These are phyloP conservation scores for Pleurotus pulmonarius DNA, from an alignment of 768 basidiomycete genomes.

Conservation along the genomic window DNA sequence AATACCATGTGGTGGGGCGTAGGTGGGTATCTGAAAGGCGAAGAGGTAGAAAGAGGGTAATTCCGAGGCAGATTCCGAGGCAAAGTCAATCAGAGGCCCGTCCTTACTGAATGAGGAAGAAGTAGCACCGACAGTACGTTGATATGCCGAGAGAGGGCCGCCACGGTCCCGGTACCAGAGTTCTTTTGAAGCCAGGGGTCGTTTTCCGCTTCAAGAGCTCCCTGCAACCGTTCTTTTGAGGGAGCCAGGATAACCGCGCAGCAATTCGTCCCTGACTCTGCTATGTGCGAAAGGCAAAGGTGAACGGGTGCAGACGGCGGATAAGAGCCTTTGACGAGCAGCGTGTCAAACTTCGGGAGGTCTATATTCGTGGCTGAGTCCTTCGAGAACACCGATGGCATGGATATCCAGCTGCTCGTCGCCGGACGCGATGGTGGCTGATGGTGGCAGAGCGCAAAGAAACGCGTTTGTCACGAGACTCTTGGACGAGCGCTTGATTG, in stretches of 20 bases:
- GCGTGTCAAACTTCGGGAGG: constrained; percentile 51
- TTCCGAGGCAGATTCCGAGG: not conserved
- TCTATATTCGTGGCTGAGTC: constrained; percentile 29
- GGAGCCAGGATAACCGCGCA: constrained; percentile 49
- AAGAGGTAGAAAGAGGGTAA: not conserved
- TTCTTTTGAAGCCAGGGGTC: constrained; percentile 52
- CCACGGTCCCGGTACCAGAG: constrained; percentile 33
- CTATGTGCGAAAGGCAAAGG: constrained; percentile 50
- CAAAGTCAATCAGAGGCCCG: not conserved
- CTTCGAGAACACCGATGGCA: constrained; percentile 30
- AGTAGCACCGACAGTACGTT: constrained; percentile 50
- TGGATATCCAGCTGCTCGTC: not conserved
- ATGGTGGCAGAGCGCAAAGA: too few species aligned
- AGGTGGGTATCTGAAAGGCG: constrained; percentile 53
- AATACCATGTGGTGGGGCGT: constrained; percentile 52
- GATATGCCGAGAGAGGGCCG: constrained; percentile 36
- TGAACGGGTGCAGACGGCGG: constrained; percentile 70
- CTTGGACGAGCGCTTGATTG: too few species aligned
- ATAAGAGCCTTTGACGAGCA: constrained; percentile 63
- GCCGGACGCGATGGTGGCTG: too few species aligned
- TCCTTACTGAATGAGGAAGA: constrained; percentile 1
- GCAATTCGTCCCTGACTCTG: constrained; percentile 25
- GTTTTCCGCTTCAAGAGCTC: constrained; percentile 40
- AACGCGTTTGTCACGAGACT: too few species aligned
- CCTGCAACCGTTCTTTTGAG: constrained; percentile 37